Evolutionary conservation across 257 asterid genomes (phyloP), one percentile per base, ranked within the genome.

Genomic region (Solanum appendiculatum): DNA sequence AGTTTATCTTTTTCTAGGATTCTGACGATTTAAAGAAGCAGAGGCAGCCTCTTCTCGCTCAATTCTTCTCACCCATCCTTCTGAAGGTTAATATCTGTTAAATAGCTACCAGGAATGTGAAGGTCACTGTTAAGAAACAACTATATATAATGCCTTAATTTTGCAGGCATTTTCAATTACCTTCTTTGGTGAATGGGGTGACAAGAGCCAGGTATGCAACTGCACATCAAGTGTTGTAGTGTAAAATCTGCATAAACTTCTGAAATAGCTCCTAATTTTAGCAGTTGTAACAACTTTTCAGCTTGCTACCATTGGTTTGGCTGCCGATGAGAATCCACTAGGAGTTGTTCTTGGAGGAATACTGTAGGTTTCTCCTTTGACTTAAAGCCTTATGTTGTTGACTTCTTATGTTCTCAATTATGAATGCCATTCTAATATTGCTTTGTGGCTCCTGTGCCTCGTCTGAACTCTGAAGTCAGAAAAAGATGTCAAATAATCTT

Each of bases 321-420:
- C 98, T 91, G 99, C 99, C 7, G 99, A 97, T 91, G 99, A 96
- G 96, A 97, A 96, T 91, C 99, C 99, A 58, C 75, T 93, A n/a
- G 99, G 99, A 72, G 99, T 96, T 89, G 99, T 97, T 88, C 98
- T 97, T 74, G 99, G 99, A 84, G 99, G 99, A 89, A 95, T 97
- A 86, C 88, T 97, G 99, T 96, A 94, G 93, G 97, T 89, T 80
- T 9, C 23, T 46, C 44, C 85, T 29, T 31, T 36, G 21, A 80
- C 16, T 1, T 78, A 46, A 44, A 42, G 29, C 64, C 63, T 80
- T 16, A 0, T 44, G 5, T 78, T 77, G 36, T 78, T 29, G 51
- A 77, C 36, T 44, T 78, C 40, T 78, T 46, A 48, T 29, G 42
- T 48, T 48, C 27, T 51, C 66, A 48, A 31, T 44, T 80, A 5